Conservation (phyloP, 257 asterid genomes). For the Capsicum baccatum region DNA sequence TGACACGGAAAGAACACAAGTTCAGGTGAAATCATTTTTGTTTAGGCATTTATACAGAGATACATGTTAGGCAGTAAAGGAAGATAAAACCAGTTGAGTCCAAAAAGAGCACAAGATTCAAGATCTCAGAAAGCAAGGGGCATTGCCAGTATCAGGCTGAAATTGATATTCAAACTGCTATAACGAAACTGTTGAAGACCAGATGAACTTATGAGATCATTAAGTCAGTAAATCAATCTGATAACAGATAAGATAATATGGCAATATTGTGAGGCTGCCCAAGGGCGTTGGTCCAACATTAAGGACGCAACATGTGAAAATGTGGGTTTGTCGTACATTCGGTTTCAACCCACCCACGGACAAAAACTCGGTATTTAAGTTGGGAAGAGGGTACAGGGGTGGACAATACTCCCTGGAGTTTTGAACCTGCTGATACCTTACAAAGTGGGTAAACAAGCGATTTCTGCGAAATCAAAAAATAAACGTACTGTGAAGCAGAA, state of each 20-base stretch:
- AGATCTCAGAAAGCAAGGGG: constrained; percentile 7
- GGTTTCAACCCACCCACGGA: not conserved
- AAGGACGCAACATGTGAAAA: not conserved
- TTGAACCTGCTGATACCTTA: not conserved
- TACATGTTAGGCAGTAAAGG: not conserved
- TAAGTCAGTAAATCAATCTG: not conserved
- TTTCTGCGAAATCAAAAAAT: not conserved
- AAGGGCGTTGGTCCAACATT: not conserved
- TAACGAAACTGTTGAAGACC: not conserved
- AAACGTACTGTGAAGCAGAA: not conserved
- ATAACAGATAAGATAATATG: not conserved
- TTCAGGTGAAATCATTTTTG: constrained; percentile 10
- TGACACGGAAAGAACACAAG: constrained; percentile 1
- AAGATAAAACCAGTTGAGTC: constrained; percentile 14
- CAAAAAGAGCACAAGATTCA: not conserved
- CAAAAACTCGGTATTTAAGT: not conserved
- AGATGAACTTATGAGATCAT: not conserved
- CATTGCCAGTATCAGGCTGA: constrained; percentile 6
- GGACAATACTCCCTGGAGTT: not conserved
- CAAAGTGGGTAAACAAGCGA: not conserved
- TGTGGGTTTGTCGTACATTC: not conserved
- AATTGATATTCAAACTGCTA: constrained; percentile 19
- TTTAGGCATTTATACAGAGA: constrained; percentile 11
- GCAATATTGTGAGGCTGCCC: not conserved
- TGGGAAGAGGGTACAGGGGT: not conserved